phyloP scores from a whole-genome alignment of 768 basidiomycete species.

The Rhizopogon salebrosus region DNA sequence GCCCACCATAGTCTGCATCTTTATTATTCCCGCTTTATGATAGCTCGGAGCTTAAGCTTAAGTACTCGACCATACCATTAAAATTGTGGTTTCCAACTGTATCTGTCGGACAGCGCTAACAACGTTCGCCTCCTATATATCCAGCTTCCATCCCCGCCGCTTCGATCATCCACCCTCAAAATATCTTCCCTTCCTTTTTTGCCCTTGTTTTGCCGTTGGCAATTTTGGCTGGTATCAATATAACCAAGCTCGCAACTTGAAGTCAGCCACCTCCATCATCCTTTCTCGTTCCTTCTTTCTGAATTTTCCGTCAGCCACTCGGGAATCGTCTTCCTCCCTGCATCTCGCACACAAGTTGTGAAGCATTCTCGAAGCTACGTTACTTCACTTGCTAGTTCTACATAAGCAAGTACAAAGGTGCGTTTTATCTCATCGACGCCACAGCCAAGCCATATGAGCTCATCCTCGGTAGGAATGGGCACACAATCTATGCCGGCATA shows the following conservation, averaged over 20 bases:
- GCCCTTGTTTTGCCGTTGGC: neutral
- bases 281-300: neutral
- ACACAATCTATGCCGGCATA: conserved; percentile 1
- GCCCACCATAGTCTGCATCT: neutral
- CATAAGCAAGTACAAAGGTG: neutral
- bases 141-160: neutral
- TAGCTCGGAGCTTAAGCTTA: neutral
- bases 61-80: too few species aligned
- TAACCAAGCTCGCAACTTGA: neutral
- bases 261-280: neutral
- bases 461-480: neutral
- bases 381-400: neutral
- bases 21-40: neutral
- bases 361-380: neutral
- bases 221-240: neutral
- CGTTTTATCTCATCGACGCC: neutral
- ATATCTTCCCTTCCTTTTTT: neutral
- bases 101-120: too few species aligned
- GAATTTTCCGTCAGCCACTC: neutral
- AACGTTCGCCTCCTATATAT: conserved; percentile 1
- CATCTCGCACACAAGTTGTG: neutral
- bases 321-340: neutral
- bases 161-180: conserved; percentile 1
- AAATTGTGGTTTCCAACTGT: too few species aligned
- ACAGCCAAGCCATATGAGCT: neutral